Conservation (phyloP, 306 rosid species). For the Crotalaria pallida region DNA sequence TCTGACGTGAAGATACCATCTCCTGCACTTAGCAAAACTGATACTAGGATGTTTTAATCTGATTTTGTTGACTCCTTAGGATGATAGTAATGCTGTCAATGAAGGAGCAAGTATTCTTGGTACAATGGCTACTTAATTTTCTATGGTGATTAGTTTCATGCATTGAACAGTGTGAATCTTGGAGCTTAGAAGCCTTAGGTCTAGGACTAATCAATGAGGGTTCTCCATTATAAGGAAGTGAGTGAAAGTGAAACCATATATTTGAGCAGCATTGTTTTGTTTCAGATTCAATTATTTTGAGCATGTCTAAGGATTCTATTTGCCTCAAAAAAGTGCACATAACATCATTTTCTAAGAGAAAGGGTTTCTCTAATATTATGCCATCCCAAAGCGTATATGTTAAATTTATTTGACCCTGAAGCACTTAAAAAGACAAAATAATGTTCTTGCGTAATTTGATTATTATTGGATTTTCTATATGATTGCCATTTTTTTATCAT, state of each 20-base stretch:
- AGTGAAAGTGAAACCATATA: background rate
- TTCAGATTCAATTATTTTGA: background rate
- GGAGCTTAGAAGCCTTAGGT: background rate
- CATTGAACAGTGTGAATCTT: background rate
- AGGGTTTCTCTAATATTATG: background rate
- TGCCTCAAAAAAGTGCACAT: background rate
- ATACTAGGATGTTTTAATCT: conserved; percentile 18
- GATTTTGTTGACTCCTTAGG: conserved; percentile 45
- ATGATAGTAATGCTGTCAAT: conserved; percentile 11
- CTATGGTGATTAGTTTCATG: background rate
- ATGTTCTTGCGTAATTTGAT: too few species aligned
- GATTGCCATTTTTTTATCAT: too few species aligned
- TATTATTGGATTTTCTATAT: too few species aligned
- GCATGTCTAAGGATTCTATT: background rate
- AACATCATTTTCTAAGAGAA: background rate
- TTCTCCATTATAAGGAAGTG: background rate
- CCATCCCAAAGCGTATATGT: background rate
- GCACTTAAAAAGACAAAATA: too few species aligned
- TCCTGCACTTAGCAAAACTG: conserved; percentile 27
- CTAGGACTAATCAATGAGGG: background rate
- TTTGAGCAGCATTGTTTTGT: background rate
- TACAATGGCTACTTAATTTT: conserved; percentile 11
- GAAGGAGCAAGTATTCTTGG: background rate
- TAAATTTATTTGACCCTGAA: too few species aligned
- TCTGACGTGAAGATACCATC: conserved; percentile 27